Evolutionary conservation across 2,329 filamentous ascomycete genomes (phyloP).

Genomic region (Thyridium curvatum): DNA sequence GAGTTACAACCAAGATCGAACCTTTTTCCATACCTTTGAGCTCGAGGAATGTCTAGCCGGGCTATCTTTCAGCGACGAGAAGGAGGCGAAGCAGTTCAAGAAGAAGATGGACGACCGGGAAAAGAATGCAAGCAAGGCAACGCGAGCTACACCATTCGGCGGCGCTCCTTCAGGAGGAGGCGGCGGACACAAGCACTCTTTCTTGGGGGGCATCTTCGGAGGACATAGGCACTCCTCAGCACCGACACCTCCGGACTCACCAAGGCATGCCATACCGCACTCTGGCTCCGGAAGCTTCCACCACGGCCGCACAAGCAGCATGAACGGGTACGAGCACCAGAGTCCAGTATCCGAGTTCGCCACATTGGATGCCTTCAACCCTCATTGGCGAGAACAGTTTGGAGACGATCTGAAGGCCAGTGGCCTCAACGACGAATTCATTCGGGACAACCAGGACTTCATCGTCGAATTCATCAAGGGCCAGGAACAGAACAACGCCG

Average conservation of each 20-base stretch:
- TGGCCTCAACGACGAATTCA: conserved; percentile 60
- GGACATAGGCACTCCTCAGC: conserved; percentile 55
- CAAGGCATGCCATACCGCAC: conserved; percentile 26
- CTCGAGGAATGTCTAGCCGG: conserved; percentile 86
- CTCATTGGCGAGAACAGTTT: conserved; percentile 59
- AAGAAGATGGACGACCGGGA: conserved; percentile 97
- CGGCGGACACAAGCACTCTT: conserved; percentile 29
- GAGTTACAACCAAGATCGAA: conserved; percentile 91
- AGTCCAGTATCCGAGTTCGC: conserved; percentile 48
- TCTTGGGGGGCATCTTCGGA: conserved; percentile 57
- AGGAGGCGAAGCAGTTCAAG: conserved; percentile 92
- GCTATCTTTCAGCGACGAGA: conserved; percentile 91
- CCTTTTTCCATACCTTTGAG: conserved; percentile 97
- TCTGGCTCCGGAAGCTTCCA: conserved; percentile 18
- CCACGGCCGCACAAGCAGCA: conserved; percentile 33
- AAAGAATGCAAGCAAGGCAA: conserved; percentile 89
- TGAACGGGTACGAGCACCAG: conserved; percentile 27
- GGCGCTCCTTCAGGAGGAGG: conserved; percentile 32
- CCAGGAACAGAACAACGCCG: conserved; percentile 35
- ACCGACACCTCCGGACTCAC: conserved; percentile 51
- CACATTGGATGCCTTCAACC: conserved; percentile 57
- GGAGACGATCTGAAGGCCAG: conserved; percentile 57
- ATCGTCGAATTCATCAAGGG: conserved; percentile 56
- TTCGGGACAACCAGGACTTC: conserved; percentile 62
- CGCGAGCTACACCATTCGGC: conserved; percentile 70